These are phyloP conservation scores for Russula compacta DNA, from an alignment of 768 basidiomycete species.

Conservation along the genomic window DNA sequence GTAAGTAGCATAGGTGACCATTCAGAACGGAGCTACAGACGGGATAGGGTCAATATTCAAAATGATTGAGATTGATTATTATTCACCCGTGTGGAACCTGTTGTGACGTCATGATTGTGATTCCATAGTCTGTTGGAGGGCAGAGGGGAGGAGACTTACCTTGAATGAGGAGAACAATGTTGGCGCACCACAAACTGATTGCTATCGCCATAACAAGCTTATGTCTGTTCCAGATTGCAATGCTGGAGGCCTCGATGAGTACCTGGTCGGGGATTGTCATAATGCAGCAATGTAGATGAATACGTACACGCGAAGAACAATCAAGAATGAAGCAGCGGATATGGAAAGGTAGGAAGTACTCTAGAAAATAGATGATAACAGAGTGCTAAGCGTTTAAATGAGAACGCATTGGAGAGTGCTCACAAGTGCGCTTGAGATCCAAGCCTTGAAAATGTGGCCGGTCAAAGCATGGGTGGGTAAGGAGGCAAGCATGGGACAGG, in stretches of 20 bases:
- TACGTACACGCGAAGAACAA: not conserved
- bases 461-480: not conserved
- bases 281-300: too few species aligned
- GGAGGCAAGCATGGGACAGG: not conserved
- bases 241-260: not conserved
- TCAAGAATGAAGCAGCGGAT: not conserved
- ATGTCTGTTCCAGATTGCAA: slow-evolving; percentile 4
- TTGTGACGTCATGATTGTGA: not conserved
- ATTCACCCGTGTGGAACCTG: not conserved
- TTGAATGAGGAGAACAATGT: not conserved
- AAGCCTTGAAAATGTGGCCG: not conserved
- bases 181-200: not conserved
- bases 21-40: not conserved
- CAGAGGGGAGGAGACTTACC: not conserved
- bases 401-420: not conserved
- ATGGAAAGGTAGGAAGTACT: not conserved
- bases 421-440: not conserved
- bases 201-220: not conserved
- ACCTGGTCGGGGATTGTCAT: not conserved
- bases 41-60: not conserved
- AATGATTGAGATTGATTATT: not conserved
- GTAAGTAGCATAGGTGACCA: not conserved
- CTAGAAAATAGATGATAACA: not conserved
- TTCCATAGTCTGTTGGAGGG: too few species aligned
- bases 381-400: not conserved